Evolutionary conservation across 2,329 filamentous ascomycete genomes (phyloP).

Genomic region (Aureobasidium sp.): DNA sequence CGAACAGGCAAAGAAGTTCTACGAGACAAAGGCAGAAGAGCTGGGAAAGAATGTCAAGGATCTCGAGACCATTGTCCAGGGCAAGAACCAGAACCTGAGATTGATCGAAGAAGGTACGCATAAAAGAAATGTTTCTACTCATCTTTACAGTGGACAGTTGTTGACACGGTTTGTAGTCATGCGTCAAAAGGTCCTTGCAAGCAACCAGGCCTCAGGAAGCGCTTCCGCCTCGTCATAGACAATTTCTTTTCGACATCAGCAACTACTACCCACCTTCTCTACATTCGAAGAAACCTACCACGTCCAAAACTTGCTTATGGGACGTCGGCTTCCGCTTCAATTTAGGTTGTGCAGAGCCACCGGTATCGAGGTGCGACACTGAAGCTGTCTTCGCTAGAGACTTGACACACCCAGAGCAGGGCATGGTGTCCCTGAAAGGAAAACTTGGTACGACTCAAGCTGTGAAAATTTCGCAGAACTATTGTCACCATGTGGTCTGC

Average conservation of each 20-base stretch:
- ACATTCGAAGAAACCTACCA: not conserved
- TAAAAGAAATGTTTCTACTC: not conserved
- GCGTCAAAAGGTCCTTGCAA: slow-evolving; percentile 45
- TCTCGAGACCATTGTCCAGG: slow-evolving; percentile 59
- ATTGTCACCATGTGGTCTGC: not conserved
- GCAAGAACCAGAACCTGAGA: slow-evolving; percentile 76
- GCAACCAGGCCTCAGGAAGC: slow-evolving; percentile 24
- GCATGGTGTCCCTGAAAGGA: not conserved
- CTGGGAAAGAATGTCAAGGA: slow-evolving; percentile 58
- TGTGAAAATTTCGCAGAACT: not conserved
- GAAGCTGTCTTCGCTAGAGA: not conserved
- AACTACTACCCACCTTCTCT: not conserved
- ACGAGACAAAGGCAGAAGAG: slow-evolving; percentile 60
- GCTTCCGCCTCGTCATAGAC: slow-evolving; percentile 9
- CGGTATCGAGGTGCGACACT: not conserved
- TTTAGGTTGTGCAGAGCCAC: not conserved
- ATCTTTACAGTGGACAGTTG: not conserved
- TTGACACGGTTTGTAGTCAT: slow-evolving; percentile 35
- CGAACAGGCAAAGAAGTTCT: slow-evolving; percentile 58
- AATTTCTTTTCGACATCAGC: not conserved
- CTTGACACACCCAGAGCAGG: not conserved
- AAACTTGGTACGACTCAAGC: not conserved
- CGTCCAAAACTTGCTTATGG: no score
- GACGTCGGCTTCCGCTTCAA: not conserved
- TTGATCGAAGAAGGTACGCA: slow-evolving; percentile 64